Conservation (phyloP, 306 rosid species). For the Quercus parvula region DNA sequence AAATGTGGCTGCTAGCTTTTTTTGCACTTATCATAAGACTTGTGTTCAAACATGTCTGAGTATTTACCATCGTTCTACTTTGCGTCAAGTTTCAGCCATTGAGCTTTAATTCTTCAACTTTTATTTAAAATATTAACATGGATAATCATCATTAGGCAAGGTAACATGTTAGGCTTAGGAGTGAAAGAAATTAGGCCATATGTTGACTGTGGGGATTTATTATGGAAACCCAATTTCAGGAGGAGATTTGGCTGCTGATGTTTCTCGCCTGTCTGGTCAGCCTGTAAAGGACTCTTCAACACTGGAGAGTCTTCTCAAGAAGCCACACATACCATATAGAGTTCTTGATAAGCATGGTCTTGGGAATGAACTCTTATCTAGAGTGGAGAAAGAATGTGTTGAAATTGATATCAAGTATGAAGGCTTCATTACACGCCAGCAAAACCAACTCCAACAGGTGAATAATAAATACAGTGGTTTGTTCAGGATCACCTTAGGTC, state of each 20-base stretch:
- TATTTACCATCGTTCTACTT: neutral
- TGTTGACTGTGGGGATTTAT: neutral
- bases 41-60: neutral
- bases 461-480: constrained; percentile 10
- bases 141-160: no score
- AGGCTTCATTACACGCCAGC: constrained; percentile 92
- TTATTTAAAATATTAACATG: neutral
- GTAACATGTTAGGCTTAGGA: neutral
- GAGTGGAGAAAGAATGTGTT: constrained; percentile 80
- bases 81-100: neutral
- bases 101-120: neutral
- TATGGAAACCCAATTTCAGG: constrained; percentile 34
- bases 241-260: constrained; percentile 78
- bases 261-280: constrained; percentile 62
- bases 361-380: constrained; percentile 59
- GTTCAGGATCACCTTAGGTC: neutral
- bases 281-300: constrained; percentile 83
- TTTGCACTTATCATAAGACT: neutral
- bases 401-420: constrained; percentile 94
- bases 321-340: constrained; percentile 81
- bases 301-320: constrained; percentile 94
- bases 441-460: constrained; percentile 91
- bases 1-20: neutral
- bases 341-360: constrained; percentile 83
- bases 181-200: neutral